phyloP scores from a whole-genome alignment of 1,284 basidiomycete species.

The Rhodotorula sp. region DNA sequence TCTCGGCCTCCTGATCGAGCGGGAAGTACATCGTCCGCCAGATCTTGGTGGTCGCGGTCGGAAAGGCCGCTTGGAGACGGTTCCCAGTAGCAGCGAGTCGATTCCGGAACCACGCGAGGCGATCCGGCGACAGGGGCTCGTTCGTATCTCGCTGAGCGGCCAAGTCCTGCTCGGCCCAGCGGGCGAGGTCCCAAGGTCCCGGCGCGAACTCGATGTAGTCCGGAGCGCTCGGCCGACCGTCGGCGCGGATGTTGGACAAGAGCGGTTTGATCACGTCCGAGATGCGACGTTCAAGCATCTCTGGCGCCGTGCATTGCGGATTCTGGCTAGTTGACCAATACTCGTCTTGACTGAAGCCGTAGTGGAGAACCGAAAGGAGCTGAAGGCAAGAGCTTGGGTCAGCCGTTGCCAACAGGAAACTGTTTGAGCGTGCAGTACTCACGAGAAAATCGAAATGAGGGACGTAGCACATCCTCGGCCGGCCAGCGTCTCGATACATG shows the following conservation, averaged over 20 bases:
- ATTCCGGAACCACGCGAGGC: constrained; percentile 49
- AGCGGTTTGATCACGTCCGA: constrained; percentile 47
- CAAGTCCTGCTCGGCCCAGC: constrained; percentile 49
- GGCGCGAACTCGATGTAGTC: constrained; percentile 50
- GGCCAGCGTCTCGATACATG: constrained; percentile 44
- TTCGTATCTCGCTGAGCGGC: constrained; percentile 41
- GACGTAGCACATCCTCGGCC: constrained; percentile 51
- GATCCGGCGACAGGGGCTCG: constrained; percentile 45
- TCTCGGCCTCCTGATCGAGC: constrained; percentile 40
- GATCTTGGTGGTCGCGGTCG: constrained; percentile 35
- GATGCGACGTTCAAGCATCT: constrained; percentile 49
- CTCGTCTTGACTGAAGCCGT: constrained; percentile 49
- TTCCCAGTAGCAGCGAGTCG: constrained; percentile 37
- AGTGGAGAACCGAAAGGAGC: constrained; percentile 50
- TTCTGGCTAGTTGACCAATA: constrained; percentile 45
- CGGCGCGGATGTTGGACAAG: constrained; percentile 40
- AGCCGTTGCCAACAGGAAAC: neutral
- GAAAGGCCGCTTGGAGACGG: constrained; percentile 36
- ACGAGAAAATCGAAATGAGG: constrained; percentile 49
- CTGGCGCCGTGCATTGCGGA: constrained; percentile 48
- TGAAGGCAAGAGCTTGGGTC: constrained; percentile 5
- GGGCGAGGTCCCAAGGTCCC: constrained; percentile 50
- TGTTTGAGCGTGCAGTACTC: constrained; percentile 1
- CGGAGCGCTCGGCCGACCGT: constrained; percentile 43
- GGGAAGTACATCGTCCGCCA: constrained; percentile 42